A percentile compares a stretch with the other conserved stretches of the same genome.
These are phyloP conservation scores for Plantago coronopus DNA, from an alignment of 305 asterid species.

Conservation along the genomic window DNA sequence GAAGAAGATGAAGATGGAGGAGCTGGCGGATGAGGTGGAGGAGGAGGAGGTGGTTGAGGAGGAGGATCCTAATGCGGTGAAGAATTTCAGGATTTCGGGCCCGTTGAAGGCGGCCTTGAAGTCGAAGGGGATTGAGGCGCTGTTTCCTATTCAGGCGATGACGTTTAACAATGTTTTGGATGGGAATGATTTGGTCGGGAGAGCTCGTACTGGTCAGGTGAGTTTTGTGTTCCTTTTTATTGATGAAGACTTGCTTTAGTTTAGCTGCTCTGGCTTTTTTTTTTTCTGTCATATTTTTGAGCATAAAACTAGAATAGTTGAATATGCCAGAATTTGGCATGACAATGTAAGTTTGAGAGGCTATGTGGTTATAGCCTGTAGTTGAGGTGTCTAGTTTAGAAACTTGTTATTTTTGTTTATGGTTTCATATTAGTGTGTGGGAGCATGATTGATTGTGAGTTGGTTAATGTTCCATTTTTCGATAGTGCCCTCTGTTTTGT, in stretches of 20 bases:
- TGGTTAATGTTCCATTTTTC: not conserved
- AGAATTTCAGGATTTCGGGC: conserved; percentile 66
- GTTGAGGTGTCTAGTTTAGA: too few species aligned
- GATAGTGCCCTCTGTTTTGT: not conserved
- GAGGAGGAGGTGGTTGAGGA: conserved; percentile 26
- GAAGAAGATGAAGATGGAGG: conserved; percentile 52
- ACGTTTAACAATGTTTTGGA: conserved; percentile 62
- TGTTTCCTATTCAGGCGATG: conserved; percentile 91
- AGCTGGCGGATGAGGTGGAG: conserved; percentile 23
- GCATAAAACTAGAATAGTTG: too few species aligned
- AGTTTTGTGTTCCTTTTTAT: not conserved
- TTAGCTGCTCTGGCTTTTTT: conserved; percentile 4
- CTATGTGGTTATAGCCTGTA: too few species aligned
- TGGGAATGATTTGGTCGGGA: conserved; percentile 85
- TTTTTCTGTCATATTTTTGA: too few species aligned
- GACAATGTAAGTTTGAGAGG: too few species aligned
- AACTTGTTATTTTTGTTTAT: too few species aligned
- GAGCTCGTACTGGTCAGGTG: conserved; percentile 96
- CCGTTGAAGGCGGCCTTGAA: conserved; percentile 55
- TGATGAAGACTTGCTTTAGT: too few species aligned
- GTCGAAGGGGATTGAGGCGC: conserved; percentile 54
- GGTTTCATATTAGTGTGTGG: too few species aligned
- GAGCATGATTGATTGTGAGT: too few species aligned
- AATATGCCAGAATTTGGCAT: too few species aligned
- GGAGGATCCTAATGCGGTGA: conserved; percentile 52